Percentiles rank a stretch among this genome's conserved stretches.
Conservation (phyloP, 305 asterid genomes). For the Rubia peregrina region DNA sequence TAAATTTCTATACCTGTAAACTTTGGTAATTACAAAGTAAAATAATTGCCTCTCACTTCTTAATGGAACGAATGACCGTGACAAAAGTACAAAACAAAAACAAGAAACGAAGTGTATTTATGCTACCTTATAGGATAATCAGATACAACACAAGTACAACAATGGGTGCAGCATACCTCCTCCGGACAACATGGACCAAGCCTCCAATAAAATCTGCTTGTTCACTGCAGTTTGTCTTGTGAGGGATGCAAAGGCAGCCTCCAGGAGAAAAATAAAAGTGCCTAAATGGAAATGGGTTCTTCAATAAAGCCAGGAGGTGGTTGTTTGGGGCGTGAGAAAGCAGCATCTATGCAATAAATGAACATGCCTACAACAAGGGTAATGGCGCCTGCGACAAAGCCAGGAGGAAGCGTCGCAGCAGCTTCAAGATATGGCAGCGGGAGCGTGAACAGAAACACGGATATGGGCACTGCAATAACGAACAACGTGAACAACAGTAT, state of each 20-base stretch:
- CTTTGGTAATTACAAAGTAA: too few relatives aligned
- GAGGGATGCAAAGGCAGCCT: slow-evolving; percentile 21
- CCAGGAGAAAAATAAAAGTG: too few relatives aligned
- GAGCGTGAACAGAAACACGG: slow-evolving; percentile 78
- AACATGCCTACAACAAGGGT: slow-evolving; percentile 60
- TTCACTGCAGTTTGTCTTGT: background rate
- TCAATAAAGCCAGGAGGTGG: slow-evolving; percentile 63
- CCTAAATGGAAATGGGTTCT: slow-evolving; percentile 55
- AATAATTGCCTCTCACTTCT: too few relatives aligned
- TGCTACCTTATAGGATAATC: too few relatives aligned
- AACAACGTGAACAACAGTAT: slow-evolving; percentile 5
- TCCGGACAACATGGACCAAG: background rate
- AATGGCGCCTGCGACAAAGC: slow-evolving; percentile 69
- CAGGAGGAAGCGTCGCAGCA: slow-evolving; percentile 79
- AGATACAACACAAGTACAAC: background rate
- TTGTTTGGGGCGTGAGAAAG: slow-evolving; percentile 21
- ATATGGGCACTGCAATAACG: slow-evolving; percentile 57
- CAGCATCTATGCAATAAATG: slow-evolving; percentile 61
- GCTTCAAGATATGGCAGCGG: slow-evolving; percentile 88
- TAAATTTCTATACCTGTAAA: too few relatives aligned
- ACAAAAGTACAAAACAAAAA: too few relatives aligned
- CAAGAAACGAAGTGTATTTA: too few relatives aligned
- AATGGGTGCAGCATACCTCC: background rate
- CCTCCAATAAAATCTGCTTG: background rate
- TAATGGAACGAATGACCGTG: too few relatives aligned